Evolutionary conservation across 1,284 basidiomycete species (phyloP), one percentile per base, ranked within the genome.

Genomic region (Boletellus deceptivus): DNA sequence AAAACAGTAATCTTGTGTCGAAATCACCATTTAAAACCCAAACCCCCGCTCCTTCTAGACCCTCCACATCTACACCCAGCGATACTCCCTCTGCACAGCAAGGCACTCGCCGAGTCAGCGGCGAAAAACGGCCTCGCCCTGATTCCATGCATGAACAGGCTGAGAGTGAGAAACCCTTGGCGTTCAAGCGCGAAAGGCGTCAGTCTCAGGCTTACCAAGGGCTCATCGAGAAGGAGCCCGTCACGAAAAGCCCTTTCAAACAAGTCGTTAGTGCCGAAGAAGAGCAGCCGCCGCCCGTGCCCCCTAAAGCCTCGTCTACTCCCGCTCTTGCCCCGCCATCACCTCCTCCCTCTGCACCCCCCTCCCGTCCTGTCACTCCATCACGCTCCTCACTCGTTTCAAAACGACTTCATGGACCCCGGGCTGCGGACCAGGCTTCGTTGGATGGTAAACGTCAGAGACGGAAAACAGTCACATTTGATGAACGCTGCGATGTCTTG

Each of bases 21-120:
- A 93, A 93, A 60, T 94, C 91, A 10, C 91, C 91, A 8, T 98
- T 98, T 77, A 92, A 91, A 61, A 78, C 77, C 2, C 79, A 82
- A 52, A 72, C 79, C 25, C 75, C 78, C 34, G 70, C 74, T 14
- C 73, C 80, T 38, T 70, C 76, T 1, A 70, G 72, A 35, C 74
- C 76, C 3, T 70, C 76, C 20, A 65, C 59, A 9, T 60, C 55
- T 31, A 50, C 55, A 6, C 43, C 48, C 16, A 55, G 35, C 37
- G 41, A 45, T 29, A 41, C 55, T 7, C 6, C 55, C 10, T 16
- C 53, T 10, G 14, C 43, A 34, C 52, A 46, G 38, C 59, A 35
- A 54, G 67, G 70, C 14, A 72, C 76, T 9, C 76, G 86, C 46
- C 75, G 77, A 10, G 82, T 84, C 20, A 88, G 85, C 48, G 84